These are phyloP conservation scores for Mrakiaceae sp. DNA, from an alignment of 1,284 basidiomycete genomes.

Conservation along the genomic window DNA sequence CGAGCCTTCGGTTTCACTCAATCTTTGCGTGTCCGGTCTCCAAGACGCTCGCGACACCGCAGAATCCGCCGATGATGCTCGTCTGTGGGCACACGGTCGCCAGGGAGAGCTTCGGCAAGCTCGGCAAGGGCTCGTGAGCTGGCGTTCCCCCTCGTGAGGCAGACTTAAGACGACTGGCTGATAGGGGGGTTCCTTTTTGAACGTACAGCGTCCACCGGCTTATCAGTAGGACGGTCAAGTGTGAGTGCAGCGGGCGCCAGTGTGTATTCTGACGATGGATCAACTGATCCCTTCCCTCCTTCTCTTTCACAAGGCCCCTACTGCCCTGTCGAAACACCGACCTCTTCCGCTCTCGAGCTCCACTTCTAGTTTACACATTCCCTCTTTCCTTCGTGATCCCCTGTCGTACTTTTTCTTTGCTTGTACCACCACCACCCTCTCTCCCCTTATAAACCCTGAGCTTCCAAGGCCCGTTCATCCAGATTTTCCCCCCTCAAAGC, in stretches of 20 bases:
- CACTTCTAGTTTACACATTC: neutral
- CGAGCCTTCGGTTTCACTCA: slow-evolving; percentile 84
- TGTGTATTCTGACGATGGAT: too few relatives aligned
- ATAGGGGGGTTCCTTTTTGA: too few relatives aligned
- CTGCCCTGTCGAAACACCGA: too few relatives aligned
- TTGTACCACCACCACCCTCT: neutral
- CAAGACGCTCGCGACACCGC: slow-evolving; percentile 86
- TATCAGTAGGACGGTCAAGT: too few relatives aligned
- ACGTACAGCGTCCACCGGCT: too few relatives aligned
- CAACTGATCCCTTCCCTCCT: too few relatives aligned
- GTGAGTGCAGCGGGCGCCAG: too few relatives aligned
- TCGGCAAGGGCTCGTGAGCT: slow-evolving; percentile 52
- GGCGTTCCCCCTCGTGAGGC: too few relatives aligned
- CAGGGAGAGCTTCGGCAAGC: slow-evolving; percentile 71
- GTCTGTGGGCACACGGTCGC: slow-evolving; percentile 87
- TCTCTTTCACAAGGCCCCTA: too few relatives aligned
- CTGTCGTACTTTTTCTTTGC: neutral
- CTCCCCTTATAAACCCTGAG: neutral
- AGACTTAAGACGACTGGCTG: too few relatives aligned
- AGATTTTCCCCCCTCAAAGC: neutral
- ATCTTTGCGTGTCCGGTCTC: slow-evolving; percentile 96
- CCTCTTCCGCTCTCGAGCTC: too few relatives aligned
- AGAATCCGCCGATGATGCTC: slow-evolving; percentile 97
- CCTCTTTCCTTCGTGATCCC: neutral
- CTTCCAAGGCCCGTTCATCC: neutral